A percentile compares a stretch with the other conserved stretches of the same genome.
Conservation (phyloP, 2,329 filamentous ascomycete genomes). For the Trichophyton rubrum region DNA sequence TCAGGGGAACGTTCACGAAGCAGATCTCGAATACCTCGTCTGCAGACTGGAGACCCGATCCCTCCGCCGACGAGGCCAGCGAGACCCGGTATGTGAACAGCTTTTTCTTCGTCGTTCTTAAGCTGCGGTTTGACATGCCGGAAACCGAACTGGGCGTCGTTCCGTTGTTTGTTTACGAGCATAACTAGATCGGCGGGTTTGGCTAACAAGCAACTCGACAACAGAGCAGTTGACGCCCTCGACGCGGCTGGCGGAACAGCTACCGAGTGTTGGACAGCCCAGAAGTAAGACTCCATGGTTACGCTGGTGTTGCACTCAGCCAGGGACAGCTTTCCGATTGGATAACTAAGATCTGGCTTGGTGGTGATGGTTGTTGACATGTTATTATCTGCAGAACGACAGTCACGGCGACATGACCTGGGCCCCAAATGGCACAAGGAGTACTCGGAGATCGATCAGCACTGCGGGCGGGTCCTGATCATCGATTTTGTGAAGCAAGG, state of each 20-base stretch:
- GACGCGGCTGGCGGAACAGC: background rate
- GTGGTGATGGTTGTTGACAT: background rate
- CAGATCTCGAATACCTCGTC: background rate
- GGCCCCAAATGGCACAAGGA: constrained; percentile 26
- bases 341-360: background rate
- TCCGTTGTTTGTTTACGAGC: background rate
- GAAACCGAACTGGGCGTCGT: background rate
- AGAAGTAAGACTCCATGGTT: background rate
- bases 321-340: background rate
- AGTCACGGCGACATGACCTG: constrained; percentile 13
- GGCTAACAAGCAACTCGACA: background rate
- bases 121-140: background rate
- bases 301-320: background rate
- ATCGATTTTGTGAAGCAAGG: constrained; percentile 38
- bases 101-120: background rate
- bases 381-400: constrained; percentile 5
- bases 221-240: background rate
- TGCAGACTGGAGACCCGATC: background rate
- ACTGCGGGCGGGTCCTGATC: constrained; percentile 36
- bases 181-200: background rate
- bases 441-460: constrained; percentile 19
- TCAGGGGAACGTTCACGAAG: background rate
- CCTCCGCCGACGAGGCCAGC: background rate
- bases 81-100: background rate
- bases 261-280: background rate